A percentile compares a stretch with the other conserved stretches of the same genome.
phyloP scores from a whole-genome alignment of 208 protist species.

The Crithidia expoeki region DNA sequence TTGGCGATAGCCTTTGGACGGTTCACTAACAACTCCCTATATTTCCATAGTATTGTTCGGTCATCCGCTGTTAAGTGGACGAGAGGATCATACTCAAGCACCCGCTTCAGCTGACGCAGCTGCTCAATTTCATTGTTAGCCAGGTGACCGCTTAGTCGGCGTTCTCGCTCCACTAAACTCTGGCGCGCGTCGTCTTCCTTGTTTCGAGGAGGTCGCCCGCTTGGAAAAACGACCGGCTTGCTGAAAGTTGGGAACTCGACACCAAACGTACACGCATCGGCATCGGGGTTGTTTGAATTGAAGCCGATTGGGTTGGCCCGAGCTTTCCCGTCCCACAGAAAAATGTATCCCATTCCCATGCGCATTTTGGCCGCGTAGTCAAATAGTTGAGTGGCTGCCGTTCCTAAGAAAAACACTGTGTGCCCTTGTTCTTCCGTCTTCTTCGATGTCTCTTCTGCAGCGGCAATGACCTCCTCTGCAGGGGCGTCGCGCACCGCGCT shows the following conservation, averaged over 20 bases:
- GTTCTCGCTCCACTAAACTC: conserved; percentile 24
- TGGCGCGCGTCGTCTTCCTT: conserved; percentile 33
- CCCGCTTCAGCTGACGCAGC: conserved; percentile 55
- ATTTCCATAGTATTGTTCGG: conserved; percentile 74
- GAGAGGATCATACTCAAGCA: conserved; percentile 69
- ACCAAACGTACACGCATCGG: conserved; percentile 31
- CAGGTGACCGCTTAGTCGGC: conserved; percentile 31
- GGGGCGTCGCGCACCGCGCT: conserved; percentile 21
- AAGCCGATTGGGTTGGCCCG: conserved; percentile 49
- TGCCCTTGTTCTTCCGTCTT: conserved; percentile 44
- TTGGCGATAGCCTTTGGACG: conserved; percentile 74
- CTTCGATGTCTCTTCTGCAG: conserved; percentile 36
- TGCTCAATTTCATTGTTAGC: conserved; percentile 55
- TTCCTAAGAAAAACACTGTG: conserved; percentile 49
- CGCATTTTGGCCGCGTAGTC: conserved; percentile 52
- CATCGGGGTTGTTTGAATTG: conserved; percentile 42
- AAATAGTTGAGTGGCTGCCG: conserved; percentile 56
- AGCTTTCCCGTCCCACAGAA: conserved; percentile 47
- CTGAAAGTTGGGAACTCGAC: conserved; percentile 55
- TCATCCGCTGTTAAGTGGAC: conserved; percentile 56
- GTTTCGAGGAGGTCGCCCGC: conserved; percentile 36
- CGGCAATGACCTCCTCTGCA: conserved; percentile 35
- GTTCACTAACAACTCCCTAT: conserved; percentile 53
- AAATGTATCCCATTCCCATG: conserved; percentile 31
- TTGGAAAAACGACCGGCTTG: conserved; percentile 59